Evolutionary conservation across 2,329 filamentous ascomycete species (phyloP), one percentile per base, ranked within the genome.

Genomic region (Ceratocystiopsis minuta): DNA sequence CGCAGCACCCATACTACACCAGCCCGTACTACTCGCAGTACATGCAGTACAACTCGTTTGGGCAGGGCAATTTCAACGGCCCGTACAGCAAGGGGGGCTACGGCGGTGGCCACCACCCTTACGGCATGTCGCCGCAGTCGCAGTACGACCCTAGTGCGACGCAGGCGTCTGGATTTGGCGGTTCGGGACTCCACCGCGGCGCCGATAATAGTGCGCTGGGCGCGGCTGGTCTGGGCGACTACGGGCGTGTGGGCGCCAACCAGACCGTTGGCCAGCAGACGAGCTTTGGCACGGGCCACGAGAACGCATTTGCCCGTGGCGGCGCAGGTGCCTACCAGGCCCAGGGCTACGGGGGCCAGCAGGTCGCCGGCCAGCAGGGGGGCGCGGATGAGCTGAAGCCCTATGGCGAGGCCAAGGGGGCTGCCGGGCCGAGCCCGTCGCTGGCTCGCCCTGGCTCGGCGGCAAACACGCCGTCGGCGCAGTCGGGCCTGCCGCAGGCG

Each of bases 21-120:
- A 75, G 68, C 57, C 72, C 72, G 2, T 78, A 75, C 56, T 79
- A 79, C 51, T 63, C 68, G 46, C 65, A 70, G 45, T 78, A 77
- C 52, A 63, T 68, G 60, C 70, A 67, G 46, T 62, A 66, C 46
- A 36, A 38, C 16, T 38, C 37, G 14, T 51, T 45, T n/a, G 64
- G 64, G 51, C 67, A 70, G 41, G 58, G 54, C 36, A 73, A 71
- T 48, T 74, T 63, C 46, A 61, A 55, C 18, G 63, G 56, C 6
- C 70, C 70, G 2, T 75, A 75, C 48, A 61, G 65, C 47, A 75
- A 75, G 61, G 61, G 61, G 45, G 60, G 68, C 49, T 75, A 75
- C 48, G 66, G 64, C 40, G 68, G 71, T 53, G 67, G 70, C 53
- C 69, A 67, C 16, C 61, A 60, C 42, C 62, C 63, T 36, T 75